Base-by-base conservation (phyloP, 495 filamentous ascomycete species). In the Echria macrotheca region DNA sequence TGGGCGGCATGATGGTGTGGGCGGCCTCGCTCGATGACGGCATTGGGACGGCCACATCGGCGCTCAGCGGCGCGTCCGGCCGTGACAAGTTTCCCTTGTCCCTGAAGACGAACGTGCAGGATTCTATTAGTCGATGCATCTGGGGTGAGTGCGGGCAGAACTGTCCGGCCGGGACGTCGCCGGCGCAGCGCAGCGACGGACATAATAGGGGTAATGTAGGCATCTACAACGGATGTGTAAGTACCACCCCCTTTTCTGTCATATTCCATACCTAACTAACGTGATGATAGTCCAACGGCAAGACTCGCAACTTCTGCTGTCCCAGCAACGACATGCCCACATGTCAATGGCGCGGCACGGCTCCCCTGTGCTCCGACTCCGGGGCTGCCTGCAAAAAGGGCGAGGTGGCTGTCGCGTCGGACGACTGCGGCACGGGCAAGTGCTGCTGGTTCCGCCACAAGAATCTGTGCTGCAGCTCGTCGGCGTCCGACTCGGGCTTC, bases 1-100 rank as follows among this genome's bases (percentile, higher is more conserved):
- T 69, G 0, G 47, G 49, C 9, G 65, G 68, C n/a, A n/a, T 57
- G 2, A 23, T 68, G 2, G 62, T 71, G 15, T 71, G 66, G 66
- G 63, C 66, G 9, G 48, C 64, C n/a, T 56, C 61, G 21, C 57
- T 53, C 19, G 67, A 69, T 45, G 41, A 50, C 7, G 28, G 57
- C 1, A 47, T 53, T 7, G 3, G 50, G 33, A 6, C 23, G 54
- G 0, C 19, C 55, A 10, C 9, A 33, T 1, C 7, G 12, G 28
- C 28, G 6, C 28, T 31, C 7, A 12, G 7, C 6, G 12, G 12
- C 7, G 28, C 28, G 12, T 6, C 28, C 28, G 28, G 28, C 7
- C 28, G 28, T 6, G 12, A 6, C 12, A 12, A 31, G 7, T 12
- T 31, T 12, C 28, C 28, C 7, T 6, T 31, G 6, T 31, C 28